Evolutionary conservation across 1,284 basidiomycete genomes (phyloP).

Genomic region (Apiotrichum akiyoshidainum): DNA sequence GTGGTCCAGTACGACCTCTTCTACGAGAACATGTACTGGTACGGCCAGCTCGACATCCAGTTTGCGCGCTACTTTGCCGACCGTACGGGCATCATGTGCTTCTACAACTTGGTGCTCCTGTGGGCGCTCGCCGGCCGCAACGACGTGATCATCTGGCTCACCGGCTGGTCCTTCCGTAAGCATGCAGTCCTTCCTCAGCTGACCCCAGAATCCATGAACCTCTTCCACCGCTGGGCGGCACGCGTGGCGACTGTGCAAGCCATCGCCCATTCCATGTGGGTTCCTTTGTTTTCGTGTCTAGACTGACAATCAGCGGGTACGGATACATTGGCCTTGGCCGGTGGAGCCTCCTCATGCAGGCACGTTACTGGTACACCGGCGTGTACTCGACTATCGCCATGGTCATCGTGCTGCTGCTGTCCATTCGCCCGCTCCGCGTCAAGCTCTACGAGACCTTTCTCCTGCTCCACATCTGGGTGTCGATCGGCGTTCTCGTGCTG

Average conservation of each 20-base stretch:
- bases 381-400: slow-evolving; percentile 25
- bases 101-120: slow-evolving; percentile 30
- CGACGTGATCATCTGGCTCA: slow-evolving; percentile 33
- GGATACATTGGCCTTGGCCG: slow-evolving; percentile 11
- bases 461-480: slow-evolving; percentile 28
- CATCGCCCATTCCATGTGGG: slow-evolving; percentile 27
- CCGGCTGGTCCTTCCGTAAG: slow-evolving; percentile 36
- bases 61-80: slow-evolving; percentile 26
- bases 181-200: neutral
- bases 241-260: slow-evolving; percentile 24
- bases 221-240: slow-evolving; percentile 35
- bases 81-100: slow-evolving; percentile 31
- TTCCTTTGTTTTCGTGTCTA: neutral
- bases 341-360: slow-evolving; percentile 1
- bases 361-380: slow-evolving; percentile 25
- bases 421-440: slow-evolving; percentile 24
- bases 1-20: slow-evolving; percentile 58
- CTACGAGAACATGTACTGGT: slow-evolving; percentile 29
- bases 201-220: slow-evolving; percentile 16
- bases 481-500: slow-evolving; percentile 21
- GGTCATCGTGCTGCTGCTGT: slow-evolving; percentile 21
- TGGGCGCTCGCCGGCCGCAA: slow-evolving; percentile 30
- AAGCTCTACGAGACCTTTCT: slow-evolving; percentile 33
- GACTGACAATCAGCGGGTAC: slow-evolving; percentile 9
- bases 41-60: slow-evolving; percentile 10